Evolutionary conservation across 108 stramenopile species (phyloP).

Genomic region (Phaeodactylum tricornutum): DNA sequence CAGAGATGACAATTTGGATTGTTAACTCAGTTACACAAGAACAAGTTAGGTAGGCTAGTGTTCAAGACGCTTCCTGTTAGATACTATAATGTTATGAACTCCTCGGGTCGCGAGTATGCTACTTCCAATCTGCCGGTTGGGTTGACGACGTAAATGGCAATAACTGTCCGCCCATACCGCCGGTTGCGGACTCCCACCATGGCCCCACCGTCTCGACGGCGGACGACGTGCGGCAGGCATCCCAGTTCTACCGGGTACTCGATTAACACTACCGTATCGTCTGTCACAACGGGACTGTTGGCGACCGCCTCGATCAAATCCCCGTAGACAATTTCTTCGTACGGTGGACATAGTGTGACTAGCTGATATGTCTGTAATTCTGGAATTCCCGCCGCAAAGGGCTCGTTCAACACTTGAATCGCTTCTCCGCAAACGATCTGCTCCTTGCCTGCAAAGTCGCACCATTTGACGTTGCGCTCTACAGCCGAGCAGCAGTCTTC

Average conservation of each 20-base stretch:
- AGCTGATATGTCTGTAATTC: constrained; percentile 59
- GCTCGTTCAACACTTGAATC: constrained; percentile 73
- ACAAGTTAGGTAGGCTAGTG: too few species aligned
- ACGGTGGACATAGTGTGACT: constrained; percentile 90
- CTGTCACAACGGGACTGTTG: constrained; percentile 55
- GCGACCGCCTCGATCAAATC: constrained; percentile 78
- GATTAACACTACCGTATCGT: constrained; percentile 82
- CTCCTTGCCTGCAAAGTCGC: constrained; percentile 51
- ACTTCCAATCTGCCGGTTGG: constrained; percentile 71
- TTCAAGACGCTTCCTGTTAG: too few species aligned
- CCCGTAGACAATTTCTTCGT: constrained; percentile 92
- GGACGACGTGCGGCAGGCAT: constrained; percentile 75
- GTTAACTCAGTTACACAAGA: too few species aligned
- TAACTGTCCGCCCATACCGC: constrained; percentile 89
- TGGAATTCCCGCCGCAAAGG: constrained; percentile 59
- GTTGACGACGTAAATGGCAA: constrained; percentile 88
- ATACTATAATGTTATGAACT: constrained; percentile 42
- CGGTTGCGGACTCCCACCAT: constrained; percentile 90
- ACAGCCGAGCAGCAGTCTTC: constrained; percentile 60
- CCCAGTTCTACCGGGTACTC: constrained; percentile 95
- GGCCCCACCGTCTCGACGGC: constrained; percentile 43
- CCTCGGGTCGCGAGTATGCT: constrained; percentile 73
- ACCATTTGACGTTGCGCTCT: constrained; percentile 62
- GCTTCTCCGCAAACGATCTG: constrained; percentile 79
- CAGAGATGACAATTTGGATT: too few species aligned